Percentiles rank a stretch among this genome's conserved stretches.
These are phyloP conservation scores for Abortiporus biennis DNA, from an alignment of 1,284 basidiomycete species.

Conservation along the genomic window DNA sequence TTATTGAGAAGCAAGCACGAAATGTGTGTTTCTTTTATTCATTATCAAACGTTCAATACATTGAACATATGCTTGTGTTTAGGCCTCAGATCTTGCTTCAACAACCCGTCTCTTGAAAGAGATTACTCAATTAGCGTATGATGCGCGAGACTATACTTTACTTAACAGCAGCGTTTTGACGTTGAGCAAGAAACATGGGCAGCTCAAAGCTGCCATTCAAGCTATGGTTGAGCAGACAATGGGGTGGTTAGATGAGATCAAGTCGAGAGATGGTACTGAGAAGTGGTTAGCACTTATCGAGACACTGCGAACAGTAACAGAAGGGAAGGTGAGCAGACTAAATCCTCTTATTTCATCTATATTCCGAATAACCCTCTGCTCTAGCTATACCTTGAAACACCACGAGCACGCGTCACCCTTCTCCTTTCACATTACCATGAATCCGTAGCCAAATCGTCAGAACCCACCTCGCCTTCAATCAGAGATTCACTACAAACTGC, in stretches of 20 bases:
- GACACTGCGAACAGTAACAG: slow-evolving; percentile 87
- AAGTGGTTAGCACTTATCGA: slow-evolving; percentile 87
- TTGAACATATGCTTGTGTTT: not conserved
- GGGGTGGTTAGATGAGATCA: slow-evolving; percentile 73
- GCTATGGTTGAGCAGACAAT: slow-evolving; percentile 87
- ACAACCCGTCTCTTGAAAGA: slow-evolving; percentile 84
- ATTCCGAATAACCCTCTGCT: not conserved
- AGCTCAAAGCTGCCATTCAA: slow-evolving; percentile 88
- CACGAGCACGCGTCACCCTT: slow-evolving; percentile 89
- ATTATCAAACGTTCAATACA: not conserved
- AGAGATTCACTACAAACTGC: slow-evolving; percentile 74
- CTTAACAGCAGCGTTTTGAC: slow-evolving; percentile 72
- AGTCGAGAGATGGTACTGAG: slow-evolving; percentile 58
- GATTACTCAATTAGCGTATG: slow-evolving; percentile 67
- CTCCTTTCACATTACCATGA: slow-evolving; percentile 84
- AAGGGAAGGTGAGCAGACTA: slow-evolving; percentile 78
- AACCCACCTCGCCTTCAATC: slow-evolving; percentile 36
- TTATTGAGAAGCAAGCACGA: slow-evolving; percentile 93
- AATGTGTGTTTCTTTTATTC: slow-evolving; percentile 56
- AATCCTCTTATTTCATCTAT: slow-evolving; percentile 1
- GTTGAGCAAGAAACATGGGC: slow-evolving; percentile 95
- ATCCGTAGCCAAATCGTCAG: slow-evolving; percentile 40
- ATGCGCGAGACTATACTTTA: slow-evolving; percentile 61
- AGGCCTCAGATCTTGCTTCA: slow-evolving; percentile 91
- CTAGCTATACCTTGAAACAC: slow-evolving; percentile 96